Conservation (phyloP, 75 land plant genomes). For the Picea sitchensis region DNA sequence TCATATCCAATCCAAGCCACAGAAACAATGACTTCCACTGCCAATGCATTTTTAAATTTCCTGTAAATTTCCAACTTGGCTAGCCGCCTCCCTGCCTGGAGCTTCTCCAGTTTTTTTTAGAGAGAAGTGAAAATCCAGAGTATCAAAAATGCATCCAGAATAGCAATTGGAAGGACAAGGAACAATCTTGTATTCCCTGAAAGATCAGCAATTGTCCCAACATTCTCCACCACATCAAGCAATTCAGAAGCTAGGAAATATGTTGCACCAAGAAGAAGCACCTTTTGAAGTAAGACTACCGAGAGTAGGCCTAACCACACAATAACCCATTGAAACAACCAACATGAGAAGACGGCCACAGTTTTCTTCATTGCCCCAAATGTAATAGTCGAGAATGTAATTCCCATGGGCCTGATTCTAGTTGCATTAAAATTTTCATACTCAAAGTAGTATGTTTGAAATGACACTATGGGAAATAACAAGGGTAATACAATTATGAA, state of each 20-base stretch:
- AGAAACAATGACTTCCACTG: constrained; percentile 72
- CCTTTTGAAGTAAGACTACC: too few relatives aligned
- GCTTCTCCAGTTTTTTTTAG: too few relatives aligned
- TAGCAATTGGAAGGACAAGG: constrained; percentile 87
- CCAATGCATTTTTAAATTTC: constrained; percentile 90
- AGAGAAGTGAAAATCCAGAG: too few relatives aligned
- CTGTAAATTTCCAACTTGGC: constrained; percentile 85
- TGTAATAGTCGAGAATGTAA: constrained; percentile 15
- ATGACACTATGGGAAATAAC: constrained; percentile 85
- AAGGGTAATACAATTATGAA: constrained; percentile 80
- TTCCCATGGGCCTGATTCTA: constrained; percentile 77
- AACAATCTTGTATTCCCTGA: constrained; percentile 32
- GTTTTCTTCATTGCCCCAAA: constrained; percentile 86
- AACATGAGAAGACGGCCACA: constrained; percentile 20
- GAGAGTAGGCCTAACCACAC: too few relatives aligned
- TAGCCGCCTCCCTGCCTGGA: too few relatives aligned
- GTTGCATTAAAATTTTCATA: constrained; percentile 73
- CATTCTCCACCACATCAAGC: not conserved
- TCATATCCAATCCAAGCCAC: constrained; percentile 19
- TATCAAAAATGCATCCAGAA: not conserved
- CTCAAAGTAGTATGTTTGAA: too few relatives aligned
- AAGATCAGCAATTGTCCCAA: too few relatives aligned
- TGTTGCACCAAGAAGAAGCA: too few relatives aligned
- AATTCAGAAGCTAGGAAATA: constrained; percentile 51
- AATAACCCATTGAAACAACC: too few relatives aligned